phyloP scores from a whole-genome alignment of 2,329 filamentous ascomycete genomes.

The Ophiosphaerella herpotricha region DNA sequence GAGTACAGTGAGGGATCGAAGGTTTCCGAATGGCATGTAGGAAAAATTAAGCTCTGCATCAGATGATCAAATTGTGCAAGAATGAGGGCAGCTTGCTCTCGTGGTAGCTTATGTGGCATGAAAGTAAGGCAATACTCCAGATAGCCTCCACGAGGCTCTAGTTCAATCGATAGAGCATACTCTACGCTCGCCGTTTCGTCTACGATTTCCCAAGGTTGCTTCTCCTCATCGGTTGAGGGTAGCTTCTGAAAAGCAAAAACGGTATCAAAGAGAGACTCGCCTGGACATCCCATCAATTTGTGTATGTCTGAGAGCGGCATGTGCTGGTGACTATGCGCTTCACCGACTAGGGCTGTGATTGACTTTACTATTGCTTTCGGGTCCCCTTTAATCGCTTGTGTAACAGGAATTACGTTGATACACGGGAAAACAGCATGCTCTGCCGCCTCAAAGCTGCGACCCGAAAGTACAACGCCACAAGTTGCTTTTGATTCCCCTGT shows the following conservation, averaged over 20 bases:
- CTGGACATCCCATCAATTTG: constrained; percentile 68
- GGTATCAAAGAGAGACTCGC: constrained; percentile 77
- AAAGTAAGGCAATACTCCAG: constrained; percentile 71
- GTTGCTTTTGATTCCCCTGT: constrained; percentile 73
- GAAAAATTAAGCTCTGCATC: constrained; percentile 62
- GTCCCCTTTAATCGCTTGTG: constrained; percentile 59
- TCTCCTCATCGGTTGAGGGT: constrained; percentile 20
- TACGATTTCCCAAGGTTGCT: constrained; percentile 61
- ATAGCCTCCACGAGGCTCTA: constrained; percentile 62
- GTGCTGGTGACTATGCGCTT: constrained; percentile 71
- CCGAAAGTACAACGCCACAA: constrained; percentile 82
- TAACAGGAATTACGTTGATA: constrained; percentile 77
- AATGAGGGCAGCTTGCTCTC: constrained; percentile 68
- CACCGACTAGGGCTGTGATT: constrained; percentile 69
- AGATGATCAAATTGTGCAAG: constrained; percentile 73
- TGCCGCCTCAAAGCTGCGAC: constrained; percentile 66
- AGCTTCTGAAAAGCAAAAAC: constrained; percentile 81
- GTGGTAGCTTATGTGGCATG: constrained; percentile 66
- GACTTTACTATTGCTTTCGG: constrained; percentile 63
- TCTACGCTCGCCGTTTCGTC: constrained; percentile 73
- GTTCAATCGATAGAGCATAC: constrained; percentile 80
- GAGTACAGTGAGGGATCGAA: constrained; percentile 60
- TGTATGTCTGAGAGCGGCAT: constrained; percentile 74
- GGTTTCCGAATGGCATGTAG: constrained; percentile 49
- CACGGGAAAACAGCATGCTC: constrained; percentile 72